Conservation (phyloP, 805 yeast species). For the Monosporozyma aquatica region DNA sequence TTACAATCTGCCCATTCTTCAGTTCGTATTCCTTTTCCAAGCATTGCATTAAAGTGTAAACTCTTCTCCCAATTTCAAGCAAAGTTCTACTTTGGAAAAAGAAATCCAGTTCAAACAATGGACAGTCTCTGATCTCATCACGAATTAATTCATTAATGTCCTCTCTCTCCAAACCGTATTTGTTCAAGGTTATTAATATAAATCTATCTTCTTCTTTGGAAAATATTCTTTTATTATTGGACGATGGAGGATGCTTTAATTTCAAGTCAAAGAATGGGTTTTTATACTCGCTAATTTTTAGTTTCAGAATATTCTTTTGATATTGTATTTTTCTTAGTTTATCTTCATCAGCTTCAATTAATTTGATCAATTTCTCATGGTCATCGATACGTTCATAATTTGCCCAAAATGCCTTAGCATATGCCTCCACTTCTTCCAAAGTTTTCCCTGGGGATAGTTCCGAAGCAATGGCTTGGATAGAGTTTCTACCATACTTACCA, state of each 20-base stretch:
- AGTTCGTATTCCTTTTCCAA: slow-evolving; percentile 52
- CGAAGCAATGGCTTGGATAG: slow-evolving; percentile 57
- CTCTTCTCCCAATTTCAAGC: slow-evolving; percentile 72
- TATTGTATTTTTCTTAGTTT: slow-evolving; percentile 52
- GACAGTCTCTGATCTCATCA: slow-evolving; percentile 65
- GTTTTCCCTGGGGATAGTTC: slow-evolving; percentile 76
- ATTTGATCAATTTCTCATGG: slow-evolving; percentile 69
- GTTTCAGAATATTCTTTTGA: slow-evolving; percentile 73
- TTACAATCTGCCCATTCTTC: not conserved
- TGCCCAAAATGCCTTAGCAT: slow-evolving; percentile 76
- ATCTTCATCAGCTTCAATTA: slow-evolving; percentile 87
- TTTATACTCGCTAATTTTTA: slow-evolving; percentile 59
- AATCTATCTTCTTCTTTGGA: slow-evolving; percentile 91
- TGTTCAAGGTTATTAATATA: slow-evolving; percentile 65
- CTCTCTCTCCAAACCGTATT: slow-evolving; percentile 71
- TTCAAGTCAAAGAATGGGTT: slow-evolving; percentile 79
- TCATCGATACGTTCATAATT: slow-evolving; percentile 77
- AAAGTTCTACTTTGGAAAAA: slow-evolving; percentile 78
- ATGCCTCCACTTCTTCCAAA: slow-evolving; percentile 66
- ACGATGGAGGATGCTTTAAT: slow-evolving; percentile 64
- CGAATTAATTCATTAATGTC: slow-evolving; percentile 74
- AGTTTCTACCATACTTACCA: slow-evolving; percentile 79
- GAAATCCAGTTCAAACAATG: slow-evolving; percentile 80
- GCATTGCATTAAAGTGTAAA: slow-evolving; percentile 68
- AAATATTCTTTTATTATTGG: slow-evolving; percentile 45